Percentiles rank a stretch among this genome's conserved stretches.
Evolutionary conservation across 2,329 filamentous ascomycete species (phyloP).

Genomic region (Pseudovirgaria hyperparasitica): DNA sequence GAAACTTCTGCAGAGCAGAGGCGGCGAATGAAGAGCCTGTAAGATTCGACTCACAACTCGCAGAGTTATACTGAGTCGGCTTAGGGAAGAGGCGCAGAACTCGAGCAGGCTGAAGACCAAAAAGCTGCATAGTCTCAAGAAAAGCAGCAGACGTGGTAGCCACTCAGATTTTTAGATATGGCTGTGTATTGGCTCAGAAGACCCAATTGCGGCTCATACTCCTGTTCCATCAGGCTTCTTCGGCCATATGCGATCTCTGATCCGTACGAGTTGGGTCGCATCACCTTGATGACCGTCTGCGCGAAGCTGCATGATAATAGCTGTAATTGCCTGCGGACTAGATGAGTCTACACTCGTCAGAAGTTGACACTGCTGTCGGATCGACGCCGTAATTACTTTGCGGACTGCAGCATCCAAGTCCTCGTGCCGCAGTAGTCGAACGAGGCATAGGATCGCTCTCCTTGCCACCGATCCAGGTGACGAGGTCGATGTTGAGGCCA

Average conservation of each 20-base stretch:
- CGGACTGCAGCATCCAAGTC: slow-evolving; percentile 40
- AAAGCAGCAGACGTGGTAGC: slow-evolving; percentile 40
- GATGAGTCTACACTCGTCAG: too few species aligned
- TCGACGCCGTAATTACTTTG: slow-evolving; percentile 34
- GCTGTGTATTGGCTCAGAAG: too few species aligned
- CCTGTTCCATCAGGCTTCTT: too few species aligned
- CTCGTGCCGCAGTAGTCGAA: slow-evolving; percentile 30
- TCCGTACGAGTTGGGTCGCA: too few species aligned
- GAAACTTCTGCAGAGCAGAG: slow-evolving; percentile 45
- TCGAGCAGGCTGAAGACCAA: slow-evolving; percentile 44
- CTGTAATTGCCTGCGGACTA: too few species aligned
- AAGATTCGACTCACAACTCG: slow-evolving; percentile 12
- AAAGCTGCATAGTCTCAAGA: slow-evolving; percentile 50
- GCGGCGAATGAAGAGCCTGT: slow-evolving; percentile 42
- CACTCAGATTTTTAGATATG: too few species aligned
- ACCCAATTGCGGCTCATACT: too few species aligned
- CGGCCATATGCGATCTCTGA: too few species aligned
- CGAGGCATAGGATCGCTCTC: slow-evolving; percentile 36
- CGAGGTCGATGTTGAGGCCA: slow-evolving; percentile 28
- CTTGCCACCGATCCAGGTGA: slow-evolving; percentile 26
- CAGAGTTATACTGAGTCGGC: slow-evolving; percentile 12
- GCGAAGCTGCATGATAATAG: too few species aligned
- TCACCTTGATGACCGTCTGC: too few species aligned
- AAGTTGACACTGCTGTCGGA: slow-evolving; percentile 22
- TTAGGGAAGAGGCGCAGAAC: slow-evolving; percentile 44